These are phyloP conservation scores for Typha latifolia DNA, from an alignment of 176 grass and related monocot species.

Conservation along the genomic window DNA sequence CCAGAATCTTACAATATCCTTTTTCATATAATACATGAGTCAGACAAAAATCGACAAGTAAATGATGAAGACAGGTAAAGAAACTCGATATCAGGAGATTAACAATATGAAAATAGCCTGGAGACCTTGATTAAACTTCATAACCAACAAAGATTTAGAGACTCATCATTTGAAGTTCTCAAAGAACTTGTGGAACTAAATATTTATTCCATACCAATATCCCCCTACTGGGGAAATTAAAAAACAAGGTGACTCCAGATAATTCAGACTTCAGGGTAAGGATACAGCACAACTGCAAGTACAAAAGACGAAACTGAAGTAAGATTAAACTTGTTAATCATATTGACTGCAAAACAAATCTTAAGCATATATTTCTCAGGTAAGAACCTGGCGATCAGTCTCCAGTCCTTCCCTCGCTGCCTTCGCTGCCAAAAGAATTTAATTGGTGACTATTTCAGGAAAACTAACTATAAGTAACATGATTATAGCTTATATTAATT, in stretches of 20 bases:
- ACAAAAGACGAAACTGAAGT: slow-evolving; percentile 27
- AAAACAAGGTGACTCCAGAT: too few species aligned
- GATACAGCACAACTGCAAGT: slow-evolving; percentile 97
- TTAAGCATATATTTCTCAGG: slow-evolving; percentile 13
- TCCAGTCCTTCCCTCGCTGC: slow-evolving; percentile 69
- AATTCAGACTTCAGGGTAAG: slow-evolving; percentile 28
- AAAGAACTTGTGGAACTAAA: not conserved
- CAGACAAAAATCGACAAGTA: not conserved
- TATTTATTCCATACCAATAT: not conserved
- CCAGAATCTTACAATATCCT: too few species aligned
- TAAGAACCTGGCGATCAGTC: slow-evolving; percentile 67
- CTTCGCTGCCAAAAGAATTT: slow-evolving; percentile 55
- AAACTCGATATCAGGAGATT: too few species aligned
- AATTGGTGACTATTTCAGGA: slow-evolving; percentile 21
- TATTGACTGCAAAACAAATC: slow-evolving; percentile 19
- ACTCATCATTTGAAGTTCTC: not conserved
- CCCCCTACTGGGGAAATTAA: not conserved
- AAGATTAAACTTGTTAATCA: slow-evolving; percentile 5
- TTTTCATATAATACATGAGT: too few species aligned
- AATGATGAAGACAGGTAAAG: not conserved
- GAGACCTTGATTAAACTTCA: too few species aligned
- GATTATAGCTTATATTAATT: slow-evolving; percentile 20
- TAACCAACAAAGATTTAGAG: not conserved
- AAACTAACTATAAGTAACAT: slow-evolving; percentile 5
- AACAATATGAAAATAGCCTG: too few species aligned